These are phyloP conservation scores for Lathyrus oleraceus DNA, from an alignment of 306 rosid genomes.

Conservation along the genomic window DNA sequence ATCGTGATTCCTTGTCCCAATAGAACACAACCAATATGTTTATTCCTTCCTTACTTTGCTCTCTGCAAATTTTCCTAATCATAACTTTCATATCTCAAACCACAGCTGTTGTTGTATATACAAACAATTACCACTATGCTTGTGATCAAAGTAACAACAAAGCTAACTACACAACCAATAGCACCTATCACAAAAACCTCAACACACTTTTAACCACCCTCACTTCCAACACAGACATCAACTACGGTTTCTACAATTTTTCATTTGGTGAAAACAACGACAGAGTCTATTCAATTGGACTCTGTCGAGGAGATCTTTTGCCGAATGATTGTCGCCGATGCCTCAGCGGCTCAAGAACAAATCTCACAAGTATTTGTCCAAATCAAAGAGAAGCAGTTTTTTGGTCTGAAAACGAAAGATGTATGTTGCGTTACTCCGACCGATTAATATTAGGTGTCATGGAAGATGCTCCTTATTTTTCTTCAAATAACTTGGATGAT, in stretches of 20 bases:
- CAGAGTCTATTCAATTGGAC: constrained; percentile 6
- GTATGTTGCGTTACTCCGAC: constrained; percentile 11
- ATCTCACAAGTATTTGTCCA: not conserved
- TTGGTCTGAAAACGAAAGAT: not conserved
- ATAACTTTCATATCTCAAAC: not conserved
- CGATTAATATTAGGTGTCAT: not conserved
- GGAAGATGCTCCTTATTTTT: not conserved
- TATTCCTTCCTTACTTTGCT: not conserved
- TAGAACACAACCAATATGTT: not conserved
- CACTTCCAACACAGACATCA: constrained; percentile 3
- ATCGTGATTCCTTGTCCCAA: not conserved
- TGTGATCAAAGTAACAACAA: not conserved
- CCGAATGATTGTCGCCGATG: not conserved
- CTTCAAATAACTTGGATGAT: not conserved
- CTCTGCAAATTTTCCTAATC: not conserved
- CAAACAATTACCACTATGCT: not conserved
- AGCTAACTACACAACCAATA: constrained; percentile 14
- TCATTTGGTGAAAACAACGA: not conserved
- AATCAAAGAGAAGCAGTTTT: constrained; percentile 1
- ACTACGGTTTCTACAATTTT: constrained; percentile 21
- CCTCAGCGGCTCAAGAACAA: not conserved
- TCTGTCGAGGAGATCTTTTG: not conserved
- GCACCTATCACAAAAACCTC: constrained; percentile 14
- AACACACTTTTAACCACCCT: not conserved
- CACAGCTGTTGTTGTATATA: not conserved